Evolutionary conservation across 169 alveolate species (phyloP), one percentile per base, ranked within the genome.

Genomic region (Cryptosporidium andersoni): DNA sequence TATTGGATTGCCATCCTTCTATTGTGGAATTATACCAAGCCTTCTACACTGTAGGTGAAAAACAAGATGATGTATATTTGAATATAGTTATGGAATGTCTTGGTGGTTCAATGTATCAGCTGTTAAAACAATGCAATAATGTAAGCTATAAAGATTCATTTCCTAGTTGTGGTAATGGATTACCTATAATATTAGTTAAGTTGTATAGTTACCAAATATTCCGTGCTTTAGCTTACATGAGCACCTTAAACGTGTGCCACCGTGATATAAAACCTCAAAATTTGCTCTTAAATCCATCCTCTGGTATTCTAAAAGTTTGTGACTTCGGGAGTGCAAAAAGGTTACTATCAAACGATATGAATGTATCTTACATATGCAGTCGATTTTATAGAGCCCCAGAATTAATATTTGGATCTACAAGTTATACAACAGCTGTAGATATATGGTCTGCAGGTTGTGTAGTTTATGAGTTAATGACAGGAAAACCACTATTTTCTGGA

Each of bases 361-460:
- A 96, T 1, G 80, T 81, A 88, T 94, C 97, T 1, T 94, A 93
- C 12, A 95, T 94, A 0, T 97, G 98, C 5, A 95, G 97, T 4
- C 97, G 96, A 25, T 94, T 93, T 80, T 95, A 95, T 81, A 92
- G 92, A 95, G 66, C 92, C 40, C 97, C 97, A 56, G 97, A 95
- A 88, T 94, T 93, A 16, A 97, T 98, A 91, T 95, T 96, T 81
- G 94, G 93, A 64, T 91, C 88, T 67, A 90, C 92, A 55, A 97
- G 97, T 9, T 96, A 96, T 88, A 93, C 95, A 82, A 92, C 90
- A 64, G 94, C 94, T 81, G 90, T 95, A 43, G 99, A 96, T 91
- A 94, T 95, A 16, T 96, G 99, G 99, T 94, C 97, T 1, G 91
- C 95, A n/a, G 99, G 99, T 4, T 95, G 98, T 74, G 95, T 96